These are phyloP conservation scores for Rubroshorea leprosula DNA, from an alignment of 345 rosid genomes.

Conservation along the genomic window DNA sequence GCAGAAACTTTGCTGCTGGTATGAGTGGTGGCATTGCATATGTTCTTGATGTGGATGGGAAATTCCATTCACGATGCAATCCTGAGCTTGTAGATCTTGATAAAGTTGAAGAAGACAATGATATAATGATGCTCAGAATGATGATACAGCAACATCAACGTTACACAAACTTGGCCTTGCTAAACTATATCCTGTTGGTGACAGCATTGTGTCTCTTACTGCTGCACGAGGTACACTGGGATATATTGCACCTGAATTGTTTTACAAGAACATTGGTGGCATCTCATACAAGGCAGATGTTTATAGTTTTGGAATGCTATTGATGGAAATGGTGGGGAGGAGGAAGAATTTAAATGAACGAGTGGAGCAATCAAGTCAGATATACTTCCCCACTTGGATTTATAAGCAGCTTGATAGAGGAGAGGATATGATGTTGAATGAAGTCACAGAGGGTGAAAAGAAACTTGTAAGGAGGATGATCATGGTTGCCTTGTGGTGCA, in stretches of 20 bases:
- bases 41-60: constrained; percentile 80
- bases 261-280: too few species aligned
- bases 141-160: constrained; percentile 98
- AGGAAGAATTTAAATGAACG: background rate
- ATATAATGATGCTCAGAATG: constrained; percentile 75
- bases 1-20: constrained; percentile 98
- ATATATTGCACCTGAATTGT: too few species aligned
- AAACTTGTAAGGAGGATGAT: background rate
- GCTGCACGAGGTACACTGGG: too few species aligned
- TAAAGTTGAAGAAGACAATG: constrained; percentile 85
- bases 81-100: constrained; percentile 92
- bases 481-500: too few species aligned
- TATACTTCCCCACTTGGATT: background rate
- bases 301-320: too few species aligned
- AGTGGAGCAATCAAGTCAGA: background rate
- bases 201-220: background rate
- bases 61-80: constrained; percentile 78
- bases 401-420: background rate
- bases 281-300: too few species aligned
- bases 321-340: background rate
- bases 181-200: background rate
- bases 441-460: background rate
- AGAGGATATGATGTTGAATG: background rate
- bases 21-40: constrained; percentile 99
- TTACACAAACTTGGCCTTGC: constrained; percentile 73